Percentiles rank a stretch among this genome's conserved stretches.
phyloP scores from a whole-genome alignment of 2,329 filamentous ascomycete genomes.

The Sporothrix humicola region DNA sequence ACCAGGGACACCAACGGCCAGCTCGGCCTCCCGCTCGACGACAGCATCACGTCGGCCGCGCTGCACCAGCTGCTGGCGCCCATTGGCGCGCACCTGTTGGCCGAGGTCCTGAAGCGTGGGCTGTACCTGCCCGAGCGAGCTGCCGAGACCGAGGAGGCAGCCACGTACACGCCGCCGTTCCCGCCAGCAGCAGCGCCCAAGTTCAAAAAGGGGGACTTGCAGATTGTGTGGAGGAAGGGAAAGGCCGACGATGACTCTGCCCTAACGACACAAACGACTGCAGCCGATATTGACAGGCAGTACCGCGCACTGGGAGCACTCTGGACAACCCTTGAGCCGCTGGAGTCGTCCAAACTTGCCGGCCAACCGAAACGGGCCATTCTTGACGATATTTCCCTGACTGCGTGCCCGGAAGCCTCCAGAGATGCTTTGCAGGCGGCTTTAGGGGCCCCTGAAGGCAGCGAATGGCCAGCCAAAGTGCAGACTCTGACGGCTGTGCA shows the following conservation, averaged over 20 bases:
- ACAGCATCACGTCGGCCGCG: conserved; percentile 50
- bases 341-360: neutral
- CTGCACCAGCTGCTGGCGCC: conserved; percentile 62
- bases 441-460: neutral
- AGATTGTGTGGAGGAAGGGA: conserved; percentile 61
- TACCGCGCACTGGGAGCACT: conserved; percentile 67
- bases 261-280: conserved; percentile 51
- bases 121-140: conserved; percentile 61
- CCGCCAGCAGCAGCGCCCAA: conserved; percentile 68
- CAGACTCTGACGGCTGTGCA: conserved; percentile 36
- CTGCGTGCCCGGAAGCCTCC: conserved; percentile 33
- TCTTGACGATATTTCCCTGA: conserved; percentile 45
- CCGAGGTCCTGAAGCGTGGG: conserved; percentile 65
- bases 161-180: conserved; percentile 50
- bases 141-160: no score
- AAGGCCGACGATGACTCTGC: neutral
- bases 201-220: conserved; percentile 67
- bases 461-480: neutral
- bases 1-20: no score
- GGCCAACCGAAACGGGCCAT: conserved; percentile 47
- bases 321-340: conserved; percentile 58
- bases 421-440: conserved; percentile 23
- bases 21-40: conserved; percentile 54
- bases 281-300: conserved; percentile 60
- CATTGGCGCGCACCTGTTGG: conserved; percentile 72